A percentile compares a stretch with the other conserved stretches of the same genome.
These are phyloP conservation scores for Penicillium roqueforti DNA, from an alignment of 495 filamentous ascomycete species.

Conservation along the genomic window DNA sequence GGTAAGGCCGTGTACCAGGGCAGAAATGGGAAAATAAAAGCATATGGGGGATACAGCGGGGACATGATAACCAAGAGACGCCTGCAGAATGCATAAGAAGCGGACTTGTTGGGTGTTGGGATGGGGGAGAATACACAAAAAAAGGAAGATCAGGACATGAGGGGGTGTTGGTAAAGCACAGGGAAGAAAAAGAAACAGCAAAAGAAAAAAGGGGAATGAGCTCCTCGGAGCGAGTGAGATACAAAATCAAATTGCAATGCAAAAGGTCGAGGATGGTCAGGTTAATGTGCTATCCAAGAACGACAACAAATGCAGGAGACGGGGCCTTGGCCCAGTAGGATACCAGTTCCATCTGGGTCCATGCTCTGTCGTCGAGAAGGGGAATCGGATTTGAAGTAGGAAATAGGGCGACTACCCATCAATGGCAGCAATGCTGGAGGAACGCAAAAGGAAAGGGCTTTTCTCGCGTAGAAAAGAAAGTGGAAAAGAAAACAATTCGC, in stretches of 20 bases:
- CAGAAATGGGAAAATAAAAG: slow-evolving; percentile 24
- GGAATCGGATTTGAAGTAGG: slow-evolving; percentile 16
- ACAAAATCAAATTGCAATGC: slow-evolving; percentile 24
- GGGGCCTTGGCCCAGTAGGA: slow-evolving; percentile 14
- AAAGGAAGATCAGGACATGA: slow-evolving; percentile 26
- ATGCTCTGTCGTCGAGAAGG: slow-evolving; percentile 12
- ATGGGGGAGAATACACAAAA: slow-evolving; percentile 29
- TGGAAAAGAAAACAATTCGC: slow-evolving; percentile 26
- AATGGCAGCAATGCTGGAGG: slow-evolving; percentile 22
- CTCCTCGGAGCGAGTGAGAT: slow-evolving; percentile 37
- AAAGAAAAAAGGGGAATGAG: slow-evolving; percentile 32
- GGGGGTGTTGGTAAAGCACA: slow-evolving; percentile 27
- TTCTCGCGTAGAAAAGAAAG: slow-evolving; percentile 26
- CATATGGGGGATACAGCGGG: slow-evolving; percentile 24
- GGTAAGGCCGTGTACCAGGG: slow-evolving; percentile 16
- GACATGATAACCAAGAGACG: slow-evolving; percentile 43
- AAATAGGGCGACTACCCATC: slow-evolving; percentile 12
- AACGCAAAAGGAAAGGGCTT: slow-evolving; percentile 20
- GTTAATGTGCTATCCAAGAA: slow-evolving; percentile 5
- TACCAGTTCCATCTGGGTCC: slow-evolving; percentile 24
- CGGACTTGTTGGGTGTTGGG: slow-evolving; percentile 26
- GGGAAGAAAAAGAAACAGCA: slow-evolving; percentile 22
- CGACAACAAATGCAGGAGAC: slow-evolving; percentile 23
- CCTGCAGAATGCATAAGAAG: slow-evolving; percentile 46
- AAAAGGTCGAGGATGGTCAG: slow-evolving; percentile 17